Conservation (phyloP, 176 grass and related monocot species). For the Triticum aestivum region IWGSC_CS_RefSeq_v2.1 NC_057804.1:374691871-374692370, state of each 20-base stretch:
- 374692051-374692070: slow-evolving; percentile 92
- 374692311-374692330: slow-evolving; percentile 70
- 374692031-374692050: slow-evolving; percentile 91
- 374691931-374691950: slow-evolving; percentile 90
- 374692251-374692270: slow-evolving; percentile 19
- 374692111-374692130: slow-evolving; percentile 81
- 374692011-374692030: slow-evolving; percentile 93
- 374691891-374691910: neutral
- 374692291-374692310: slow-evolving; percentile 72
- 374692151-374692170: slow-evolving; percentile 66
- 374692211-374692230: neutral
- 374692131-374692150: slow-evolving; percentile 54
- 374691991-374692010: slow-evolving; percentile 84
- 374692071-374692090: slow-evolving; percentile 91
- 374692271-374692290: slow-evolving; percentile 31
- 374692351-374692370: slow-evolving; percentile 96
- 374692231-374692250: neutral
- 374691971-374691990: slow-evolving; percentile 77
- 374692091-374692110: slow-evolving; percentile 92
- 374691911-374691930: neutral
- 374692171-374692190: neutral
- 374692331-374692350: slow-evolving; percentile 79
- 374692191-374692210: neutral
- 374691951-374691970: slow-evolving; percentile 93
- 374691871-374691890: neutral